These are phyloP conservation scores for Parsonsia alboflavescens DNA, from an alignment of 257 asterid species.

Conservation along the genomic window DNA sequence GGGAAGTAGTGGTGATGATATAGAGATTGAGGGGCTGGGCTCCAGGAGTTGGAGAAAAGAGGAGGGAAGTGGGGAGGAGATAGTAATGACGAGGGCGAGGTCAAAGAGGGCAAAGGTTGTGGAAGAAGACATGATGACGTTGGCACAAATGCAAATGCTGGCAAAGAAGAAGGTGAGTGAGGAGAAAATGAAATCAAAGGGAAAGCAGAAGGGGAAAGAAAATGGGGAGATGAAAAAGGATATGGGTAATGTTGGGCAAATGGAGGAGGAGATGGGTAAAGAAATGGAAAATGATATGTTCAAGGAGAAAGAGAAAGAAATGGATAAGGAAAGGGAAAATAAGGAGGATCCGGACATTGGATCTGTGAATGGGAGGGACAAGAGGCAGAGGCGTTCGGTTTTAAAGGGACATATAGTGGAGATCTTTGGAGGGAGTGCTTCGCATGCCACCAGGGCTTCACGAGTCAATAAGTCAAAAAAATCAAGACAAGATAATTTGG, in stretches of 20 bases:
- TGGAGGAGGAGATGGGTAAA: conserved; percentile 8
- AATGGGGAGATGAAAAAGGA: conserved; percentile 13
- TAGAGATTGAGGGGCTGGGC: conserved; percentile 14
- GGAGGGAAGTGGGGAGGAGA: conserved; percentile 20
- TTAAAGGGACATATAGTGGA: conserved; percentile 15
- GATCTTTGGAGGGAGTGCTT: conserved; percentile 7
- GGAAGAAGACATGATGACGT: conserved; percentile 73
- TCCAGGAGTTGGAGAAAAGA: conserved; percentile 10
- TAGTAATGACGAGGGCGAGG: conserved; percentile 24
- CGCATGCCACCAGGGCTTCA: conserved; percentile 10
- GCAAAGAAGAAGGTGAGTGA: conserved; percentile 41
- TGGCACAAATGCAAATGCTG: conserved; percentile 65
- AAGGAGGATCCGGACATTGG: conserved; percentile 9
- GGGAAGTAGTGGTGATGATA: conserved; percentile 16
- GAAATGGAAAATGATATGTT: conserved; percentile 3
- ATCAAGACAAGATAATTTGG: conserved; percentile 31
- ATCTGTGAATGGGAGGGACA: conserved; percentile 21
- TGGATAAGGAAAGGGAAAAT: conserved; percentile 18
- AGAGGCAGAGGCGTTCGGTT: conserved; percentile 18
- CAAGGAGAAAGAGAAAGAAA: conserved; percentile 6
- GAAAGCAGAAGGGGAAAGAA: conserved; percentile 24
- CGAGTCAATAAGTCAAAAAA: conserved; percentile 28
- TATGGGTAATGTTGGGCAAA: background rate
- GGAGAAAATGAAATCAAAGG: conserved; percentile 18
- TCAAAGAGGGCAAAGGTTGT: conserved; percentile 27